These are phyloP conservation scores for Centrapalus pauciflorus DNA, from an alignment of 129 eudicot species.

Conservation along the genomic window DNA sequence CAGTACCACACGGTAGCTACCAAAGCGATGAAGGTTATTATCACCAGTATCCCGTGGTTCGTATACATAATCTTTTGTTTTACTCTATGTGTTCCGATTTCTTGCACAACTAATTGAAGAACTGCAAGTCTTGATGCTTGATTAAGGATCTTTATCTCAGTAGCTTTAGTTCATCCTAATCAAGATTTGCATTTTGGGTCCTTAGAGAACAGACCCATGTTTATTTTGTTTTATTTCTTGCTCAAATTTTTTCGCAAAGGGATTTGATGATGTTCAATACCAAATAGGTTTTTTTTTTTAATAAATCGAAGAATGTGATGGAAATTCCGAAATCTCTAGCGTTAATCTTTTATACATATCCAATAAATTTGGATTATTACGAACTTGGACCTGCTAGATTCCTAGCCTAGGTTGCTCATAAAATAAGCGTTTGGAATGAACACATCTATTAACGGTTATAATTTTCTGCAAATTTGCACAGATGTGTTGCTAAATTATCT, in stretches of 20 bases:
- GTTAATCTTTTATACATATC: not conserved
- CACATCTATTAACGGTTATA: not conserved
- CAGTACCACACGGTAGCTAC: not conserved
- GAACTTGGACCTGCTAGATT: not conserved
- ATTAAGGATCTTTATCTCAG: conserved; percentile 5
- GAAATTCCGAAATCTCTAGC: not conserved
- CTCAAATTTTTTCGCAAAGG: not conserved
- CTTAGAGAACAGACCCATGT: not conserved
- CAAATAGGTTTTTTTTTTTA: not conserved
- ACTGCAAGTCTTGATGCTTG: conserved; percentile 1
- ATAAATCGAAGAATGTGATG: too few species aligned
- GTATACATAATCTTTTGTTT: conserved; percentile 8
- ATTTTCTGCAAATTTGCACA: not conserved
- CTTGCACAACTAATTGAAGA: not conserved
- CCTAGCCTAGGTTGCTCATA: conserved; percentile 6
- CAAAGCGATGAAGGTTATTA: conserved; percentile 1
- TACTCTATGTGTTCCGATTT: not conserved
- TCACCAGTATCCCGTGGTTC: conserved; percentile 17
- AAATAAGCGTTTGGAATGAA: conserved; percentile 1
- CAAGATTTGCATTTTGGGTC: not conserved
- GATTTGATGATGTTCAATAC: too few species aligned
- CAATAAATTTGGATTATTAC: not conserved
- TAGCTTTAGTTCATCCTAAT: conserved; percentile 6
- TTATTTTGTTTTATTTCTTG: conserved; percentile 2
- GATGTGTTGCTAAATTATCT: not conserved